Conservation (phyloP, 2,329 filamentous ascomycete species). For the Metarhizium anisopliae region DNA sequence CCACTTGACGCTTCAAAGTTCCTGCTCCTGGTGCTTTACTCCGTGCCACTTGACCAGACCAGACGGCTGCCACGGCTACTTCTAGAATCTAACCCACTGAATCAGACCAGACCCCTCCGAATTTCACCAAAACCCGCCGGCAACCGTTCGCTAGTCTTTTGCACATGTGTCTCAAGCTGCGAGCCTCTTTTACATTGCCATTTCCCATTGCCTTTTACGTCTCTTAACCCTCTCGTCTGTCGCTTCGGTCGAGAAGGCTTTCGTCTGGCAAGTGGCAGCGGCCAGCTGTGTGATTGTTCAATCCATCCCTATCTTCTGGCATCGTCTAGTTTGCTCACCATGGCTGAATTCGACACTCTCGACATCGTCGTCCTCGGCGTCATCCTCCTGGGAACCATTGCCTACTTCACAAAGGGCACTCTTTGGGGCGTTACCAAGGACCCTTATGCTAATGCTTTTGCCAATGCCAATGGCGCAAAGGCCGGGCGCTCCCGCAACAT, state of each 20-base stretch:
- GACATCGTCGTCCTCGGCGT: conserved; percentile 85
- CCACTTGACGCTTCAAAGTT: too few relatives aligned
- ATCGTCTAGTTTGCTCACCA: conserved; percentile 26
- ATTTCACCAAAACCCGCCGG: background rate
- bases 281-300: background rate
- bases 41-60: background rate
- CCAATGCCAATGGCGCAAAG: conserved; percentile 61
- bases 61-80: too few relatives aligned
- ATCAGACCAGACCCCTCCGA: background rate
- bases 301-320: background rate
- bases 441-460: conserved; percentile 71
- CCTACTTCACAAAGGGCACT: conserved; percentile 96
- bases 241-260: background rate
- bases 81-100: too few relatives aligned
- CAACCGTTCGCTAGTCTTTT: background rate
- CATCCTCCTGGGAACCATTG: conserved; percentile 77
- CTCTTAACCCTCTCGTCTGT: background rate
- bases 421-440: conserved; percentile 86
- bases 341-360: conserved; percentile 94
- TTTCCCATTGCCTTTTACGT: background rate
- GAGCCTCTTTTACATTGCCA: background rate
- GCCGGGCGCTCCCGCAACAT: conserved; percentile 85
- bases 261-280: background rate
- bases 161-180: background rate
- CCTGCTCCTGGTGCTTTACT: background rate